Base-by-base conservation (phyloP, 176 grass and related monocot genomes). In the Zoysia pacifica region DNA sequence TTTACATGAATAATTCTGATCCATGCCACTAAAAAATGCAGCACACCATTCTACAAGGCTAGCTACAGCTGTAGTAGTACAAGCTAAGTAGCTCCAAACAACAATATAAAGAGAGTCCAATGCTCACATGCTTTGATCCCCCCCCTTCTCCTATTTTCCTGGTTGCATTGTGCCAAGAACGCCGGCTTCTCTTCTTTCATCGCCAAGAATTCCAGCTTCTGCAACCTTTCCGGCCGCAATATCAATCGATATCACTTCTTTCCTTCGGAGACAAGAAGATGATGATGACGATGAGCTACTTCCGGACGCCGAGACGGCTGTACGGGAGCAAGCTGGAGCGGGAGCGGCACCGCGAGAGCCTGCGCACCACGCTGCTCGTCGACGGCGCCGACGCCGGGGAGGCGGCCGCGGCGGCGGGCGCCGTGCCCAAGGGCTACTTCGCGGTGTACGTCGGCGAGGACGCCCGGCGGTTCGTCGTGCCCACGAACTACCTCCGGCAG, bases 401-500 rank as follows among this genome's bases (percentile, higher is more conserved):
- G 9, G 16, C 13, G 64, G 38, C 38, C 44, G 75, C 47, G 28
- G 61, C 20, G 54, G 71, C 55, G 8, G 59, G 59, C 20, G 58
- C 58, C 36, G 81, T 88, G 58, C 88, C 85, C 11, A 90, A 82
- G 84, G 91, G 91, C 2, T 87, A 48, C 69, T 66, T 93, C 69
- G 87, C 91, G 37, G 91, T 93, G 74, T 93, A 93, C 49, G 87
- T 93, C 20, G 91, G 87, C 12, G 46, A 82, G 0, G 85, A 90
- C 56, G 79, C 80, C 65, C 66, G 80, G 18, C 73, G 85, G 9
- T 90, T 88, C 63, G 87, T 93, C 39, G 88, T 93, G 81, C 91
- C 87, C 9, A 93, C 78, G 49, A 40, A 28, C 68, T 87, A 83
- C 42, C 91, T 93, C 70, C 35, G 70, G 9, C 78, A 76, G 56